Conservation (phyloP, 208 protist genomes). For the Porcisia deanei region DNA sequence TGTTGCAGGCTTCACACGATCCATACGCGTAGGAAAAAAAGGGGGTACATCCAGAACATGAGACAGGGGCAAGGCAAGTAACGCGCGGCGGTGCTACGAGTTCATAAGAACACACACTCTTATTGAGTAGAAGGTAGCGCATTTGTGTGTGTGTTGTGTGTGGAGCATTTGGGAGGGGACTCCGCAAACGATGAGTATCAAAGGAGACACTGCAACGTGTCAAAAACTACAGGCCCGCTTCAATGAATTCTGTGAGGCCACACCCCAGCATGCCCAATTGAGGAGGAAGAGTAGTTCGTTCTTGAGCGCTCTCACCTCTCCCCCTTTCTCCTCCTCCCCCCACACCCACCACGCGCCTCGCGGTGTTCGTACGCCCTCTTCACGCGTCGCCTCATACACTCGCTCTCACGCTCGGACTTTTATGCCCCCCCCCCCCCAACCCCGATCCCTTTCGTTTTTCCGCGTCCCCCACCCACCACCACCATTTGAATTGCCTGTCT, state of each 20-base stretch:
- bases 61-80: too few species aligned
- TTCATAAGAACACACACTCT: too few species aligned
- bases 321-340: neutral
- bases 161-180: neutral
- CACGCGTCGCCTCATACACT: neutral
- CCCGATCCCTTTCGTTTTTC: too few species aligned
- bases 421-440: neutral
- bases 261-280: too few species aligned
- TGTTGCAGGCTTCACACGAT: constrained; percentile 2
- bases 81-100: too few species aligned
- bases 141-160: neutral
- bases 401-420: neutral
- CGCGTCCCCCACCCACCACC: too few species aligned
- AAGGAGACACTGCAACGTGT: neutral
- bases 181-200: neutral
- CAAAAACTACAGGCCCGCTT: neutral
- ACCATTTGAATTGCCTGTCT: neutral
- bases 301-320: neutral
- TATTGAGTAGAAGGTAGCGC: neutral
- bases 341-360: neutral
- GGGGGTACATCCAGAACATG: too few species aligned
- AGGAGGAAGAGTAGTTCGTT: neutral
- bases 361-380: neutral
- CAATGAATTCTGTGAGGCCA: neutral
- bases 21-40: neutral